These are phyloP conservation scores for Ogataea siamensis DNA, from an alignment of 805 yeast species.

Conservation along the genomic window DNA sequence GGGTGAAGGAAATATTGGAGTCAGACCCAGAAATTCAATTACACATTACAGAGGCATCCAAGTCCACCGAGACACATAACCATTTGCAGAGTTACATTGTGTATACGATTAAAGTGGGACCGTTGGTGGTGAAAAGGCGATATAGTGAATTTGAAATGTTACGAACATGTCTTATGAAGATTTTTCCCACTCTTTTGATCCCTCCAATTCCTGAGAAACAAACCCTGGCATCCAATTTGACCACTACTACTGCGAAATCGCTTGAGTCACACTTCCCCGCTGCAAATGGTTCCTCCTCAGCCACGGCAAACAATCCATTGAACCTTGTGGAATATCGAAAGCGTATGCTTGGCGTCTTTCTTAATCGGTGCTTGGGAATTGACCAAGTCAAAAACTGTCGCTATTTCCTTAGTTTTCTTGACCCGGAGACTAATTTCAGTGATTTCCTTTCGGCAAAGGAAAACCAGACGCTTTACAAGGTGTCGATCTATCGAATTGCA, in stretches of 20 bases:
- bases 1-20: slow-evolving; percentile 27
- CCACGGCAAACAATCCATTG: slow-evolving; percentile 10
- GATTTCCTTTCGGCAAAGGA: slow-evolving; percentile 66
- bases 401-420: slow-evolving; percentile 74
- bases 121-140: slow-evolving; percentile 68
- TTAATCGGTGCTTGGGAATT: slow-evolving; percentile 69
- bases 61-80: slow-evolving; percentile 71
- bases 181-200: slow-evolving; percentile 77
- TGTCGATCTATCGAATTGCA: slow-evolving; percentile 53
- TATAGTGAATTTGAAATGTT: slow-evolving; percentile 91
- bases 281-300: slow-evolving; percentile 1
- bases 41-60: slow-evolving; percentile 75
- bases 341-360: slow-evolving; percentile 70
- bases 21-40: slow-evolving; percentile 17
- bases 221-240: slow-evolving; percentile 42
- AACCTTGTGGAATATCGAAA: slow-evolving; percentile 56
- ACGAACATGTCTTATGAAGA: slow-evolving; percentile 63
- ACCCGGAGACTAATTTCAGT: slow-evolving; percentile 81
- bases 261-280: slow-evolving; percentile 13
- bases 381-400: slow-evolving; percentile 54
- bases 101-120: slow-evolving; percentile 70
- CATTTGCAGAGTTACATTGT: slow-evolving; percentile 57
- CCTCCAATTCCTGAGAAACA: slow-evolving; percentile 96
- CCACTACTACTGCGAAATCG: slow-evolving; percentile 31
- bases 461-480: slow-evolving; percentile 48